These are phyloP conservation scores for Thalassiosira hispida DNA, from an alignment of 352 stramenopile species.

Conservation along the genomic window DNA sequence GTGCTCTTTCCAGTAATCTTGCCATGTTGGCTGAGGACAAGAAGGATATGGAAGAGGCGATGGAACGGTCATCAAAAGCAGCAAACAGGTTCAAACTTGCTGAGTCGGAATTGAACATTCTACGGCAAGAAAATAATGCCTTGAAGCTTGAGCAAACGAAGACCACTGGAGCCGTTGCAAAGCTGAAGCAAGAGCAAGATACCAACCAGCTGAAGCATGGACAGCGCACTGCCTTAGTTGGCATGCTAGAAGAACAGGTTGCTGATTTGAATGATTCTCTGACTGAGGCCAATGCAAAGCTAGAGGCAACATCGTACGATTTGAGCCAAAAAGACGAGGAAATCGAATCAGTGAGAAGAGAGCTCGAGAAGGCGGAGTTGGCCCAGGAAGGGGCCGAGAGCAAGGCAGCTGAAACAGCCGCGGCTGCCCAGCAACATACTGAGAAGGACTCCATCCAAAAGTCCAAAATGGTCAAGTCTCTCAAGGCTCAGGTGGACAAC, in stretches of 20 bases:
- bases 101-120: slow-evolving; percentile 67
- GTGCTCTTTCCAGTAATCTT: slow-evolving; percentile 71
- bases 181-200: slow-evolving; percentile 83
- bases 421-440: slow-evolving; percentile 51
- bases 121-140: slow-evolving; percentile 78
- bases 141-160: slow-evolving; percentile 81
- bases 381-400: slow-evolving; percentile 66
- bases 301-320: slow-evolving; percentile 80
- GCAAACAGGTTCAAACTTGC: slow-evolving; percentile 63
- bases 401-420: slow-evolving; percentile 52
- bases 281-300: slow-evolving; percentile 71
- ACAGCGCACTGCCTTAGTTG: slow-evolving; percentile 81
- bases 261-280: slow-evolving; percentile 82
- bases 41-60: slow-evolving; percentile 65
- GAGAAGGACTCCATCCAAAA: slow-evolving; percentile 60
- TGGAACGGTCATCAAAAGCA: slow-evolving; percentile 63
- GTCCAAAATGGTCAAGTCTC: slow-evolving; percentile 65
- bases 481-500: slow-evolving; percentile 73
- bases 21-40: slow-evolving; percentile 70
- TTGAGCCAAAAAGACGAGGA: slow-evolving; percentile 78
- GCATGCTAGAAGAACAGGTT: slow-evolving; percentile 83
- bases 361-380: slow-evolving; percentile 62
- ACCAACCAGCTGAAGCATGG: slow-evolving; percentile 78
- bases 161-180: slow-evolving; percentile 68
- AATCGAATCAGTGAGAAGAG: slow-evolving; percentile 59